These are phyloP conservation scores for Tricholoma terreum DNA, from an alignment of 768 basidiomycete genomes.

Conservation along the genomic window DNA sequence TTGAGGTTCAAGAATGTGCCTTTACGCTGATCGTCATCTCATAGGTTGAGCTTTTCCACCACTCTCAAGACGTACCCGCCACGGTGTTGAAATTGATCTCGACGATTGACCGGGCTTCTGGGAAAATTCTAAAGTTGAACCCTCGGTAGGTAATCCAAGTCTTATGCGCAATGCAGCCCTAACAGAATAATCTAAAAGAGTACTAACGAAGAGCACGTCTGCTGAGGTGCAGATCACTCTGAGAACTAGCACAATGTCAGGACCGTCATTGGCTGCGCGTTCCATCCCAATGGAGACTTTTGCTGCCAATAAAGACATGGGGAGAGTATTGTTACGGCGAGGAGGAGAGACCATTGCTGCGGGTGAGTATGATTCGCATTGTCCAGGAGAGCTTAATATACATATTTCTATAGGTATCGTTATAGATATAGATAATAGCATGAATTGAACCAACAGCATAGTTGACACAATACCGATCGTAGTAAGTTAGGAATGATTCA, in stretches of 20 bases:
- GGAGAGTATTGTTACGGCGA: constrained; percentile 80
- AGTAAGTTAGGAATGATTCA: no score
- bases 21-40: not conserved
- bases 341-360: constrained; percentile 94
- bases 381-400: not conserved
- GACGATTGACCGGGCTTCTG: constrained; percentile 74
- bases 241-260: constrained; percentile 52
- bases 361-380: constrained; percentile 43
- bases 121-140: constrained; percentile 67
- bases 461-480: not conserved
- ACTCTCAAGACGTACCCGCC: constrained; percentile 90
- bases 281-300: constrained; percentile 88
- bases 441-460: not conserved
- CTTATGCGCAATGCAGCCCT: not conserved
- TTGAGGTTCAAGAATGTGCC: not conserved
- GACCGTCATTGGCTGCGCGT: constrained; percentile 40
- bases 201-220: constrained; percentile 79
- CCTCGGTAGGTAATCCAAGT: constrained; percentile 61
- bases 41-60: constrained; percentile 92
- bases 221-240: constrained; percentile 85
- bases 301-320: constrained; percentile 91
- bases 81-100: constrained; percentile 79
- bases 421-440: not conserved
- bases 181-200: constrained; percentile 41
- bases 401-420: not conserved